A percentile compares a stretch with the other conserved stretches of the same genome.
phyloP scores from a whole-genome alignment of 148 eudicot species.

The Polygonum maritimum region DNA sequence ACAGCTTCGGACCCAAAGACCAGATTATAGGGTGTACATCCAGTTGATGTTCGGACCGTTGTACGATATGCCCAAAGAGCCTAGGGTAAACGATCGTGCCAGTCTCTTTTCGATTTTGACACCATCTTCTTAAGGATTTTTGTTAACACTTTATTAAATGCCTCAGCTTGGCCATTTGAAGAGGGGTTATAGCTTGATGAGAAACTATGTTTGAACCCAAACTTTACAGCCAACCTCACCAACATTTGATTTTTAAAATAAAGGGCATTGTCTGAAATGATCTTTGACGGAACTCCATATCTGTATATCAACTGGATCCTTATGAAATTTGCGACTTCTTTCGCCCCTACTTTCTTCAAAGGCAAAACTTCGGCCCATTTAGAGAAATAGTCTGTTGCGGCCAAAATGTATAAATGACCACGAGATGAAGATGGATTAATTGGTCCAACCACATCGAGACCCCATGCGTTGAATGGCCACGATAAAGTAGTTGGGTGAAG shows the following conservation, averaged over 20 bases:
- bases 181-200: neutral
- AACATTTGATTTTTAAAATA: neutral
- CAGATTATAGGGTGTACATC: neutral
- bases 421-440: neutral
- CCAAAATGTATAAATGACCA: neutral
- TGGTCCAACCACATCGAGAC: neutral
- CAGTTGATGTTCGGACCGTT: neutral
- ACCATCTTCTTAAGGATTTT: neutral
- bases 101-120: neutral
- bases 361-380: neutral
- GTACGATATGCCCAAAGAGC: neutral
- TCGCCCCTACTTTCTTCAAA: neutral
- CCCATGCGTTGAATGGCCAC: neutral
- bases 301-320: neutral
- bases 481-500: neutral
- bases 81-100: neutral
- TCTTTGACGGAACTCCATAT: neutral
- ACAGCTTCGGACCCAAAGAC: neutral
- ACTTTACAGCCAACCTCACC: neutral
- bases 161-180: neutral
- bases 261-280: neutral
- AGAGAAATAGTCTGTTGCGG: neutral
- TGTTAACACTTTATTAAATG: neutral
- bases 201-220: neutral
- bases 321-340: neutral